Base-by-base conservation (phyloP, 257 asterid genomes). In the Misopates orontium region DNA sequence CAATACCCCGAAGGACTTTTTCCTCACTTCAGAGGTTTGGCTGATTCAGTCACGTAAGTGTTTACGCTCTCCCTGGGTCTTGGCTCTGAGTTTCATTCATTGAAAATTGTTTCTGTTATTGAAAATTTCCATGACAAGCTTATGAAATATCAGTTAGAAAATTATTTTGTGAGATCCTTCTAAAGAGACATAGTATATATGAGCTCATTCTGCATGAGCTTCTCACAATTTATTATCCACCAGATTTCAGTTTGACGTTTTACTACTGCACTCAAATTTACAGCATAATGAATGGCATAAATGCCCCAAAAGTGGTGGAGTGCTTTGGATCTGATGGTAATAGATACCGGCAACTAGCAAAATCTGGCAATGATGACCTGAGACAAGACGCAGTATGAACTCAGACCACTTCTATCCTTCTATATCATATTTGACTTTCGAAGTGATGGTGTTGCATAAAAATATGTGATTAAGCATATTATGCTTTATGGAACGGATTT, bases 361-460 rank as follows among this genome's bases (percentile, higher is more conserved):
- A 93, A 87, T 93, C 97, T 69, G 99, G 97, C 73, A 93, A 93
- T 75, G 99, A 93, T 82, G 99, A 93, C 80, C 83, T 93, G 74
- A 81, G 99, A 79, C 99, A 93, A 80, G 99, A 93, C 80, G 99
- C 99, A 78, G 99, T 93, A 92, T 28, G 91, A 42, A 60, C 51
- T 71, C 74, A 18, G 64, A 59, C 76, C 76, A 66, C 64, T 17
- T 61, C 11, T 44, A 60, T 61, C 53, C 64, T 54, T 65, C 45
- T 60, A 32, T 58, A 73, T 73, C 54, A 55, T 49, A 23, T 57
- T 47, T 61, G 36, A 45, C 65, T 49, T 66, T 25, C 1, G 6
- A 49, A 24, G 10, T 66, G 61, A 66, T 69, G 42, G 42, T 62
- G 21, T 24, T 50, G 51, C 28, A 21, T 23, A 10, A 54, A 6